Base-by-base conservation (phyloP, 148 eudicot genomes). In the Amaranthus palmeri region DNA sequence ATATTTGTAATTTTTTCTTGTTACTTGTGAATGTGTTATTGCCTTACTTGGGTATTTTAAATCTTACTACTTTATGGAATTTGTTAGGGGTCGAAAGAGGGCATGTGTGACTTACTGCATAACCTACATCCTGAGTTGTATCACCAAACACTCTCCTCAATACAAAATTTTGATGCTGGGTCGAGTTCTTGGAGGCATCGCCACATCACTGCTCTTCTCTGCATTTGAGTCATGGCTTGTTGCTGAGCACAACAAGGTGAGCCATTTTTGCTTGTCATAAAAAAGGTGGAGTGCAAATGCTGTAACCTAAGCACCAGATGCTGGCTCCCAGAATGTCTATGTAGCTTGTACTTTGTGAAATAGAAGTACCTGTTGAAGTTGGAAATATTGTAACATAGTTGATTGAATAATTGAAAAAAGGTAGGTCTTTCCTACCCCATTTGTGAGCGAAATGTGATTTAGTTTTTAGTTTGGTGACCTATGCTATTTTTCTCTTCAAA, bases 171-270 rank as follows among this genome's bases (percentile, higher is more conserved):
- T 93, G 78, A 86, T 93, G 97, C 63, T 91, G 78, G 98, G 98
- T 56, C 92, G 98, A 59, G 70, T 93, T 46, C 79, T 93, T 80
- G 98, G 98, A 76, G 98, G 98, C 72, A 86, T 93, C 72, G 91
- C 98, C 48, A 93, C 98, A n/a, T 93, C 98, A 68, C 92, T 91
- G 54, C 82, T 93, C 71, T 93, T 91, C 78, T 93, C 98, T 46
- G 86, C 98, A 48, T 93, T 91, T 76, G 98, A 93, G 83, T 93
- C 97, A 25, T 93, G 98, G 98, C 86, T 93, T 75, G 97, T 93
- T 75, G 98, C 97, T 43, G 98, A 93, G 79, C 98, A 93, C 80
- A 89, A 89, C 76, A 93, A 93, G 97, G 98, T 93, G 72, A 74
- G 77, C 18, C 61, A n/a, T 25, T 0, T 25, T 25, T 25, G 36